phyloP scores from a whole-genome alignment of 139 green algal genomes.

The Trebouxia sp. region DNA sequence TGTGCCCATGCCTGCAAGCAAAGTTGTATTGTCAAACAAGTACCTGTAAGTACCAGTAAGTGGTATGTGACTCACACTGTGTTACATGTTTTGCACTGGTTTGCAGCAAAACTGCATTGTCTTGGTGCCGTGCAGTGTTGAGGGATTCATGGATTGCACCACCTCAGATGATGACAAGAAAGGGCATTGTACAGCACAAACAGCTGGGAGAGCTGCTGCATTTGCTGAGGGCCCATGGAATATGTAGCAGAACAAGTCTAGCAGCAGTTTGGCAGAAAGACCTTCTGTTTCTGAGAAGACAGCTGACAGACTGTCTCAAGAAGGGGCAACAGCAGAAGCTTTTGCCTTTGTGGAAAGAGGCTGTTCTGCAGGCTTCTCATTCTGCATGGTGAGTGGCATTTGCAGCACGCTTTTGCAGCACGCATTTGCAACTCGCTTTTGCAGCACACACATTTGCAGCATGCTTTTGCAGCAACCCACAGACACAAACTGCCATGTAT shows the following conservation, averaged over 20 bases:
- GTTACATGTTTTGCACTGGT: no score
- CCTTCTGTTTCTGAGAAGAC: neutral
- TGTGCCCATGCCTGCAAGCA: no score
- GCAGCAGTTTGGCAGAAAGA: conserved; percentile 1
- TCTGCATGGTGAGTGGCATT: no score
- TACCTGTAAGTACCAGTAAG: no score
- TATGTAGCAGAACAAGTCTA: neutral
- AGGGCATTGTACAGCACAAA: neutral
- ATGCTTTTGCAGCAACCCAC: no score
- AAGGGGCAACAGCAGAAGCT: neutral
- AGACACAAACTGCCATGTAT: no score
- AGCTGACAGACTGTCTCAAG: neutral
- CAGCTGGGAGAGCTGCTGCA: neutral
- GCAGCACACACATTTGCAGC: no score
- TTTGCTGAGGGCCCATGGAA: neutral
- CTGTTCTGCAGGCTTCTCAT: neutral
- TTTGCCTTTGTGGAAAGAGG: neutral
- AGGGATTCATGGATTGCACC: conserved; percentile 41
- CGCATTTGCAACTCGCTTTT: no score
- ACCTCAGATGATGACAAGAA: conserved; percentile 40
- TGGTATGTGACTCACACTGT: no score
- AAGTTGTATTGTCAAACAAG: no score
- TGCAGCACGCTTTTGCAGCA: no score
- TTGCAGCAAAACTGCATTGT: no score
- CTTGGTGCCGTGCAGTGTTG: conserved; percentile 12